These are phyloP conservation scores for Ustilago loliicola DNA, from an alignment of 1,284 basidiomycete genomes.

Conservation along the genomic window DNA sequence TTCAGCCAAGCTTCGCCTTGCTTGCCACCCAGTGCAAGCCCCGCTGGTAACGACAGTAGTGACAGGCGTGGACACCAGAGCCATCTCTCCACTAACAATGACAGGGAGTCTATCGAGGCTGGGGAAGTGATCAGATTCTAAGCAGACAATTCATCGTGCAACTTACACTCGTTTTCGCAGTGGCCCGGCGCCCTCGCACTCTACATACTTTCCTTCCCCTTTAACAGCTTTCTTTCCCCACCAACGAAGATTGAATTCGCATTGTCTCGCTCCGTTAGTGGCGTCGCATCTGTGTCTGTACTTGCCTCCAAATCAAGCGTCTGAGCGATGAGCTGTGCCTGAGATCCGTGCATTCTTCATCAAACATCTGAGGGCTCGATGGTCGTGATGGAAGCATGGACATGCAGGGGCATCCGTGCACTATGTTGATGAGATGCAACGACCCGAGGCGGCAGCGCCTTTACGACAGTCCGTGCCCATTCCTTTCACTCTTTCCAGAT, in stretches of 20 bases:
- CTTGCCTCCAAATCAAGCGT: background rate
- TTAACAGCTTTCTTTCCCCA: background rate
- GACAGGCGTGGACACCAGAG: constrained; percentile 8
- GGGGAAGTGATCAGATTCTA: constrained; percentile 39
- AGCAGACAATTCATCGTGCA: background rate
- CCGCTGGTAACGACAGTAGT: background rate
- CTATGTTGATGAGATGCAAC: background rate
- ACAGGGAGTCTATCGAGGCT: constrained; percentile 12
- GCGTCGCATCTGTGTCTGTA: background rate
- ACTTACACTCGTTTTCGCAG: background rate
- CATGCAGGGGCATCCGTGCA: constrained; percentile 1
- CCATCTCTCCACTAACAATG: background rate
- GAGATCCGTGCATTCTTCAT: background rate
- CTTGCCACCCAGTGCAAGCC: background rate
- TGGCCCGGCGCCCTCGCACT: background rate
- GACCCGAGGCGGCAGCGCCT: background rate
- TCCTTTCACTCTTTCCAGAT: background rate
- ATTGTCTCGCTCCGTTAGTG: background rate
- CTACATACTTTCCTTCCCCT: background rate
- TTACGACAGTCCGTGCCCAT: background rate
- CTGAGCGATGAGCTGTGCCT: background rate
- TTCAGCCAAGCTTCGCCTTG: constrained; percentile 3
- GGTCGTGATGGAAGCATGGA: background rate
- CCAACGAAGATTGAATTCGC: background rate
- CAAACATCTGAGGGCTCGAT: background rate